Percentiles rank a stretch among this genome's conserved stretches.
phyloP scores from a whole-genome alignment of 116 monocot species.

The Trichopus zeylanicus region DNA sequence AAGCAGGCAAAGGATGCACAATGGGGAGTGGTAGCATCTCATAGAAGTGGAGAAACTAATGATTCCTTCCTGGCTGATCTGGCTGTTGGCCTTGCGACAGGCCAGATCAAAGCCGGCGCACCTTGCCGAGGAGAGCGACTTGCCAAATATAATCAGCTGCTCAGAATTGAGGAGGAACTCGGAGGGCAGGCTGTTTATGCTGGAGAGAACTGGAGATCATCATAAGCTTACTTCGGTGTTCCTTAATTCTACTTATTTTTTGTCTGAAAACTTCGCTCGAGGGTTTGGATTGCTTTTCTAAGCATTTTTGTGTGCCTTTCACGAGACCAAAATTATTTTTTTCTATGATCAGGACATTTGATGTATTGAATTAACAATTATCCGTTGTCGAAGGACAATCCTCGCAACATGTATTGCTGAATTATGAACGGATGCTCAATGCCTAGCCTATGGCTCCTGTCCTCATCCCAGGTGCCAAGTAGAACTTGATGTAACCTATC shows the following conservation, averaged over 20 bases:
- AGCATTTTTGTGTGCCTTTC: too few relatives aligned
- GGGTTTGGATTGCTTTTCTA: background rate
- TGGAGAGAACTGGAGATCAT: conserved; percentile 70
- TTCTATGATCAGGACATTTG: too few relatives aligned
- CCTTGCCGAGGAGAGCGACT: conserved; percentile 85
- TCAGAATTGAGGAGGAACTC: conserved; percentile 89
- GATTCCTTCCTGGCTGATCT: conserved; percentile 93
- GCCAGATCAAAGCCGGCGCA: conserved; percentile 90
- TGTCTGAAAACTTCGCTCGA: background rate
- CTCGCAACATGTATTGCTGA: too few relatives aligned
- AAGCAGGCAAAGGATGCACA: conserved; percentile 89
- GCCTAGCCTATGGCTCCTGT: conserved; percentile 37
- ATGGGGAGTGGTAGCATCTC: conserved; percentile 84
- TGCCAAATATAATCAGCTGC: conserved; percentile 93
- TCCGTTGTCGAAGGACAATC: too few relatives aligned
- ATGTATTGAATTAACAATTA: too few relatives aligned
- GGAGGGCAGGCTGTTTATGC: conserved; percentile 72
- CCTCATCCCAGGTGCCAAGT: conserved; percentile 89
- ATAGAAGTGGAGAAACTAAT: conserved; percentile 84
- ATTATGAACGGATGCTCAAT: too few relatives aligned
- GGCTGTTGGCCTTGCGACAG: conserved; percentile 78
- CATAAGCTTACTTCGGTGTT: conserved; percentile 6
- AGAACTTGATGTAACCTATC: conserved; percentile 88
- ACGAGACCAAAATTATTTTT: too few relatives aligned
- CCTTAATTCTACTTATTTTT: background rate